Evolutionary conservation across 768 basidiomycete species (phyloP).

Genomic region (Hericium erinaceus): DNA sequence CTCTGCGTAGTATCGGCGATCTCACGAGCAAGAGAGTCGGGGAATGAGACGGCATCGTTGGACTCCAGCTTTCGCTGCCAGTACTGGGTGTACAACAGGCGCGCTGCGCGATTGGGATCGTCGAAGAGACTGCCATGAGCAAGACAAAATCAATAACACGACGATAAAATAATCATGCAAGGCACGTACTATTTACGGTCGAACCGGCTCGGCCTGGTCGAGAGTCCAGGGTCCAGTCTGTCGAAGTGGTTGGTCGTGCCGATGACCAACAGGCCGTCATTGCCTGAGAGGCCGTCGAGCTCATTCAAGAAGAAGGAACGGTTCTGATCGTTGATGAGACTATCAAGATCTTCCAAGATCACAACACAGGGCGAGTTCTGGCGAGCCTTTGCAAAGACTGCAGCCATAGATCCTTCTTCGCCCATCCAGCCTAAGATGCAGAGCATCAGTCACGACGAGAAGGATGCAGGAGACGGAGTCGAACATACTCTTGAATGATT

Average conservation of each 20-base stretch:
- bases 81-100: constrained; percentile 60
- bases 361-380: constrained; percentile 58
- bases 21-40: constrained; percentile 51
- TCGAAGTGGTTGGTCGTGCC: constrained; percentile 83
- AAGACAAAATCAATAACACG: neutral
- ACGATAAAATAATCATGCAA: neutral
- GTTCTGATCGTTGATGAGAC: constrained; percentile 67
- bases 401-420: constrained; percentile 58
- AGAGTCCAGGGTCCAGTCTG: constrained; percentile 65
- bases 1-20: constrained; percentile 49
- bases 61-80: constrained; percentile 70
- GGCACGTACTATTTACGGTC: constrained; percentile 73
- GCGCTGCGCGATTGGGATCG: constrained; percentile 56
- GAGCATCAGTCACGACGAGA: neutral
- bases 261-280: constrained; percentile 72
- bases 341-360: constrained; percentile 63
- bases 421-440: constrained; percentile 39
- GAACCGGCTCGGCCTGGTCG: constrained; percentile 73
- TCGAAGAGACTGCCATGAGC: constrained; percentile 50
- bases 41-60: constrained; percentile 58
- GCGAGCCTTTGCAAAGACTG: constrained; percentile 67
- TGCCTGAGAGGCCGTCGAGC: constrained; percentile 70
- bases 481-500: constrained; percentile 59
- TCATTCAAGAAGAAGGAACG: constrained; percentile 87
- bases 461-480: no score